Percentiles rank a stretch among this genome's conserved stretches.
Conservation (phyloP, 192 early-diverging fungal genomes). For the Piromyces sp. region DNA sequence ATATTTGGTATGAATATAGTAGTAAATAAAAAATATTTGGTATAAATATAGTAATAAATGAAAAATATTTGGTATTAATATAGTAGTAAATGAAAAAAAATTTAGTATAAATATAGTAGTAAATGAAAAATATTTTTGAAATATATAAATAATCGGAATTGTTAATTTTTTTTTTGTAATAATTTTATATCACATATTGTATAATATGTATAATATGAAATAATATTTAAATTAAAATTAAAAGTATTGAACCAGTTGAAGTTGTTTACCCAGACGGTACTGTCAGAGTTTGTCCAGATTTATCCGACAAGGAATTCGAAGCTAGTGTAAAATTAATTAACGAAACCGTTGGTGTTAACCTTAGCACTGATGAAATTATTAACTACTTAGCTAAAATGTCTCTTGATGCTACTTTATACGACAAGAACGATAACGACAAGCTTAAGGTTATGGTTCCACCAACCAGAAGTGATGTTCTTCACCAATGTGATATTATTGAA, state of each 20-base stretch:
- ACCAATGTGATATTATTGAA: constrained; percentile 94
- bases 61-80: too few relatives aligned
- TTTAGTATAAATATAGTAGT: too few relatives aligned
- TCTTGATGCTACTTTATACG: constrained; percentile 36
- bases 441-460: constrained; percentile 64
- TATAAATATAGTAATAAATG: too few relatives aligned
- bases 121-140: too few relatives aligned
- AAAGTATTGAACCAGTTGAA: constrained; percentile 88
- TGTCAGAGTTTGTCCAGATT: constrained; percentile 47
- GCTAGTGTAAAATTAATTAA: constrained; percentile 81
- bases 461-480: constrained; percentile 87
- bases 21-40: too few relatives aligned
- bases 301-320: constrained; percentile 44
- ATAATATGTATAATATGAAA: too few relatives aligned
- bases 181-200: too few relatives aligned
- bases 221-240: too few relatives aligned
- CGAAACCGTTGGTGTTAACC: constrained; percentile 54
- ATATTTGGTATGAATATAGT: too few relatives aligned
- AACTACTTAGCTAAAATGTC: constrained; percentile 74
- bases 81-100: too few relatives aligned
- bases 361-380: constrained; percentile 50
- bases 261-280: constrained; percentile 69
- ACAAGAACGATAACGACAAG: constrained; percentile 23
- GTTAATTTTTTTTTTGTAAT: too few relatives aligned
- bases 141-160: too few relatives aligned